phyloP scores from a whole-genome alignment of 139 green algal species.

The Cymbomonas tetramitiformis region DNA sequence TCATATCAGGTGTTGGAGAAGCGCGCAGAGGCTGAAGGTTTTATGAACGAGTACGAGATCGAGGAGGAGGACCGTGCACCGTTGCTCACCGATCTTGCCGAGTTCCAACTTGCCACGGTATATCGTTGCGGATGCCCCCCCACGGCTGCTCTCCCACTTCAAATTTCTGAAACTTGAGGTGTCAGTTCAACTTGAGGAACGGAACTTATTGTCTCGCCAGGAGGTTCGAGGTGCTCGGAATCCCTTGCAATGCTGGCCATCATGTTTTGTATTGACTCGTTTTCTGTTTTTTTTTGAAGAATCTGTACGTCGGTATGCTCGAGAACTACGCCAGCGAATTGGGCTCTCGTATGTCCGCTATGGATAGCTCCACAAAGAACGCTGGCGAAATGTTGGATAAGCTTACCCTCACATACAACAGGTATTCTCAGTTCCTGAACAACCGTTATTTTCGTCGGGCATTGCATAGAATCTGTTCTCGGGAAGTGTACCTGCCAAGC shows the following conservation, averaged over 20 bases:
- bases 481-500: no score
- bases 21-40: slow-evolving; percentile 41
- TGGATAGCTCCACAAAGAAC: slow-evolving; percentile 95
- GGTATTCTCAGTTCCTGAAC: no score
- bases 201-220: no score
- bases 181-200: no score
- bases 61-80: slow-evolving; percentile 74
- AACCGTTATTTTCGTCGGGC: no score
- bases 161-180: no score
- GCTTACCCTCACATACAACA: slow-evolving; percentile 90
- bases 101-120: slow-evolving; percentile 89
- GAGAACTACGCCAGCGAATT: slow-evolving; percentile 94
- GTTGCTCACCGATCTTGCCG: slow-evolving; percentile 74
- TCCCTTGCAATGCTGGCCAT: no score
- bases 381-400: slow-evolving; percentile 85
- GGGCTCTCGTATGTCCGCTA: slow-evolving; percentile 84
- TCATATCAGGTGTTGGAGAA: slow-evolving; percentile 25
- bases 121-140: no score
- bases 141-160: no score
- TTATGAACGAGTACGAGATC: slow-evolving; percentile 83
- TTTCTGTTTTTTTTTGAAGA: slow-evolving; percentile 33
- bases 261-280: not conserved
- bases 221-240: no score
- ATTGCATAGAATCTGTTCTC: no score
- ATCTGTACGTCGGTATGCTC: slow-evolving; percentile 81